These are phyloP conservation scores for Pyrenophora teres DNA, from an alignment of 2,329 filamentous ascomycete species.

Conservation along the genomic window DNA sequence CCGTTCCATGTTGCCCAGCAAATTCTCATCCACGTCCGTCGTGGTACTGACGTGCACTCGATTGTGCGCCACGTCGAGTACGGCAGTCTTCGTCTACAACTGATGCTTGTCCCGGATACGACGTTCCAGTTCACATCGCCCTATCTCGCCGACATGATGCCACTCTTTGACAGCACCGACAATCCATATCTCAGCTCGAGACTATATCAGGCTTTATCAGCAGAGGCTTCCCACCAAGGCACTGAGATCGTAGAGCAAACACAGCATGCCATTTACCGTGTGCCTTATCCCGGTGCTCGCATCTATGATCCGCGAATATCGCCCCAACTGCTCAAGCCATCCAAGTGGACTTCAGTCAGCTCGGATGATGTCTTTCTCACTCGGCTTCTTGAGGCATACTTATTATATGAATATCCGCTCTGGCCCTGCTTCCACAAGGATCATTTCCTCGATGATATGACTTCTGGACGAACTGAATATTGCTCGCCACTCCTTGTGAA, in stretches of 20 bases:
- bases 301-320: slow-evolving; percentile 11
- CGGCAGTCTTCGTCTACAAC: slow-evolving; percentile 7
- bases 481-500: slow-evolving; percentile 18
- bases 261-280: not conserved
- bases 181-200: slow-evolving; percentile 4
- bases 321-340: not conserved
- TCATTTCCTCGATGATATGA: slow-evolving; percentile 16
- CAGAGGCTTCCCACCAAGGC: not conserved
- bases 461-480: slow-evolving; percentile 2
- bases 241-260: not conserved
- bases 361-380: slow-evolving; percentile 11
- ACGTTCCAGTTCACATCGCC: slow-evolving; percentile 3
- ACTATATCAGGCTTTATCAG: not conserved
- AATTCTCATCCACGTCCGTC: not conserved
- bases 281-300: slow-evolving; percentile 3
- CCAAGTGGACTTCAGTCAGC: slow-evolving; percentile 12
- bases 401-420: slow-evolving; percentile 11
- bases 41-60: not conserved
- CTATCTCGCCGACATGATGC: slow-evolving; percentile 2
- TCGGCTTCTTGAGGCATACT: slow-evolving; percentile 13
- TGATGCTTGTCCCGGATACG: slow-evolving; percentile 1
- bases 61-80: slow-evolving; percentile 1
- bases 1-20: not conserved
- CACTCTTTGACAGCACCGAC: not conserved
- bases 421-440: slow-evolving; percentile 18